phyloP scores from a whole-genome alignment of 768 basidiomycete species.

The Leccinum incarnatum region DNA sequence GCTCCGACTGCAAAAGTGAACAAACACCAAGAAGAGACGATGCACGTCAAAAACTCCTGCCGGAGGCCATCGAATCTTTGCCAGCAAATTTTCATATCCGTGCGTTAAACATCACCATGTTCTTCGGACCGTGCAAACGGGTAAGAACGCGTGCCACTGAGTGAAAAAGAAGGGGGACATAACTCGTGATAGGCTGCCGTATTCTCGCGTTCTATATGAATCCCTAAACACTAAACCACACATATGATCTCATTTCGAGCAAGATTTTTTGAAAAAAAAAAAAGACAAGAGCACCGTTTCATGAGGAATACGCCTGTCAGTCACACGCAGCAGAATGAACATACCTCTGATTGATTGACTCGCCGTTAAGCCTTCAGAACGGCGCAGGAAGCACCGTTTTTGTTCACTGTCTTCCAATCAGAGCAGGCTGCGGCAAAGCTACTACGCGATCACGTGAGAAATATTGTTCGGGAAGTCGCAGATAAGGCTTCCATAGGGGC shows the following conservation, averaged over 20 bases:
- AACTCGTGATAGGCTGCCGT: constrained; percentile 11
- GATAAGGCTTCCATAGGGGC: constrained; percentile 2
- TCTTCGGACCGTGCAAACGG: neutral
- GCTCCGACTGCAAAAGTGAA: neutral
- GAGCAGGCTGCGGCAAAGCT: neutral
- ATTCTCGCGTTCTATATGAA: constrained; percentile 7
- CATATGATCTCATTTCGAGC: constrained; percentile 14
- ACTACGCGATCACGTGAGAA: neutral
- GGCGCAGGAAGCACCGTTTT: neutral
- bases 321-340: neutral
- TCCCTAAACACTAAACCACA: constrained; percentile 1
- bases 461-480: neutral
- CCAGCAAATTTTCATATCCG: constrained; percentile 3
- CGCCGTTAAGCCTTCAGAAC: neutral
- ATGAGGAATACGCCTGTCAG: constrained; percentile 10
- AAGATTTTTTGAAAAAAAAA: neutral
- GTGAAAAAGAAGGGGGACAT: neutral
- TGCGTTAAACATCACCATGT: neutral
- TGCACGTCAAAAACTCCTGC: neutral
- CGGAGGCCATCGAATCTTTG: neutral
- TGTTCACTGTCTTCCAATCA: constrained; percentile 4
- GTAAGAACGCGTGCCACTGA: neutral
- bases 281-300: constrained; percentile 5
- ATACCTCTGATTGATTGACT: neutral
- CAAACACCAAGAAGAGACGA: neutral